Evolutionary conservation across 441 rosid genomes (phyloP).

Genomic region (Adansonia grandidieri): DNA sequence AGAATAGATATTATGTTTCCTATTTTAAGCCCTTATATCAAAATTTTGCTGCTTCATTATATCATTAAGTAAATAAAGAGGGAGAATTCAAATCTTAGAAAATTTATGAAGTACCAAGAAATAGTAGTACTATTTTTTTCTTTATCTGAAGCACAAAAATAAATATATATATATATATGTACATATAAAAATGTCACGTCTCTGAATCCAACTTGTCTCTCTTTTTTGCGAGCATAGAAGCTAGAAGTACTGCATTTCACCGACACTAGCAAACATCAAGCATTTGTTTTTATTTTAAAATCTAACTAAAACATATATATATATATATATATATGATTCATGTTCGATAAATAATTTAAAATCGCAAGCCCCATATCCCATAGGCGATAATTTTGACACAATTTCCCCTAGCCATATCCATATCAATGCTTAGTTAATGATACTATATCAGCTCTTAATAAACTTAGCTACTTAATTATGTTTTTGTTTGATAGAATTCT

Average conservation of each 20-base stretch:
- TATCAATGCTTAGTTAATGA: not conserved
- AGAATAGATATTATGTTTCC: too few relatives aligned
- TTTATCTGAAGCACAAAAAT: not conserved
- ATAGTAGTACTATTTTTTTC: not conserved
- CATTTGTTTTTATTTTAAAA: not conserved
- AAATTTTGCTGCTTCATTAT: not conserved
- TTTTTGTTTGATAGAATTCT: not conserved
- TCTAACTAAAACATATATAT: too few relatives aligned
- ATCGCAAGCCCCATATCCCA: not conserved
- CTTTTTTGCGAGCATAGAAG: not conserved
- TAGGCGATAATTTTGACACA: not conserved
- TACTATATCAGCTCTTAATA: not conserved
- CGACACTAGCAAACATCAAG: conserved; percentile 17
- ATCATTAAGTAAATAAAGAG: too few relatives aligned
- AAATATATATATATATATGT: too few relatives aligned
- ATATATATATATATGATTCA: too few relatives aligned
- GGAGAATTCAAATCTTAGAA: too few relatives aligned
- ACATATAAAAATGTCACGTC: not conserved
- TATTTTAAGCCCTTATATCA: not conserved
- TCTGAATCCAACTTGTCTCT: not conserved
- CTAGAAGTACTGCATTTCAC: not conserved
- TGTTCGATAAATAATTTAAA: not conserved
- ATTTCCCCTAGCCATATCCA: not conserved
- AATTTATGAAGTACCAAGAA: not conserved
- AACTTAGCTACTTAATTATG: not conserved